Base-by-base conservation (phyloP, 306 rosid genomes). In the Prunus salicina region DNA sequence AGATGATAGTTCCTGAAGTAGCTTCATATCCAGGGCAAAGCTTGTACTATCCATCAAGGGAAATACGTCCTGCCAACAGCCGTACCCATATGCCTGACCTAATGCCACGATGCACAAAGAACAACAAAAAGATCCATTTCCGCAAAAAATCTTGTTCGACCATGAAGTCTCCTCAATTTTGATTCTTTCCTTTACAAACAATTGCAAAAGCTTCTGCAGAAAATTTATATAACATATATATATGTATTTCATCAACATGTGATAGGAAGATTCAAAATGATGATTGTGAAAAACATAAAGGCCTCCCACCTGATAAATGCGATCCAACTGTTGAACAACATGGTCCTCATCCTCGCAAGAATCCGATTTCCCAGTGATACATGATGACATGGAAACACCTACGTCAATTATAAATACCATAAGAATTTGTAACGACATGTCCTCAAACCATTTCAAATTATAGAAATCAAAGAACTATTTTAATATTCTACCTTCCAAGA, bases 341-440 rank as follows among this genome's bases (percentile, higher is more conserved):
- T 68, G 79, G 74, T 24, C 80, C 66, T 75, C 88, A 82, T 79
- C 87, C 75, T 84, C 85, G 57, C 71, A 81, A 76, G 64, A 70
- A 76, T 84, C 79, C 77, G 82, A 80, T 71, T 82, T 87, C 3
- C 62, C 84, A 49, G 82, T 80, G 51, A 84, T 74, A 86, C 80
- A 80, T 43, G 90, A 78, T 67, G 89, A 82, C 84, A 86, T 90
- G 64, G 97, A 86, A 77, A 95, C 78, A 76, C 86, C 97, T 93
- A 58, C 64, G 74, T 66, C 38, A 52, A 60, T 50, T 69, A 16
- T 28, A 27, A 75, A 16, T 45, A 57, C 22, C 74, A 38, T 15
- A 14, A 18, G 20, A 46, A 46, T 18, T 28, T 19, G 16, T 13
- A 55, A 72, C 53, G n/a, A 12, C 6, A 24, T 2, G 8, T 52